A percentile compares a stretch with the other conserved stretches of the same genome.
Evolutionary conservation across 192 early-diverging fungal species (phyloP).

Genomic region (Diversispora eburnea): DNA sequence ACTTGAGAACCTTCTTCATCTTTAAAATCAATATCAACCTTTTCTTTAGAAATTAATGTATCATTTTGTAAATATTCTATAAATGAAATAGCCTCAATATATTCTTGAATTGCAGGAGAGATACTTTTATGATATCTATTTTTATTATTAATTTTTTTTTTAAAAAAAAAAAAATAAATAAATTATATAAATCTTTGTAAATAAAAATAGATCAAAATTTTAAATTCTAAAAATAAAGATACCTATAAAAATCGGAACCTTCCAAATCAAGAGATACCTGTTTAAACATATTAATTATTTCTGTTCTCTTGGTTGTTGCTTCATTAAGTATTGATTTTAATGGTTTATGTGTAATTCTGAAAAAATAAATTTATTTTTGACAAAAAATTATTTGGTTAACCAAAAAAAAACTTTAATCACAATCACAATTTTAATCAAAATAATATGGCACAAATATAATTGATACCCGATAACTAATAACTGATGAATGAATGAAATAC

Average conservation of each 20-base stretch:
- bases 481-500: not conserved
- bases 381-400: not conserved
- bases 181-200: not conserved
- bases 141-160: not conserved
- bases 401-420: not conserved
- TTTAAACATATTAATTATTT: conserved; percentile 36
- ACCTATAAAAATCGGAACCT: conserved; percentile 43
- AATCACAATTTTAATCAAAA: not conserved
- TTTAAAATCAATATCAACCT: conserved; percentile 30
- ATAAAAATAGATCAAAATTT: too few relatives aligned
- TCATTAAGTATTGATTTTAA: conserved; percentile 32
- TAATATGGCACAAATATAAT: not conserved
- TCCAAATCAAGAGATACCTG: conserved; percentile 34
- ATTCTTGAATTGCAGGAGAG: conserved; percentile 44
- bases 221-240: not conserved
- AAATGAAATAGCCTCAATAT: conserved; percentile 46
- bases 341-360: conserved; percentile 1
- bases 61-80: conserved; percentile 34
- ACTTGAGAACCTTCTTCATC: conserved; percentile 29
- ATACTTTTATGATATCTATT: conserved; percentile 33
- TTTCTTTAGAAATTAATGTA: conserved; percentile 26
- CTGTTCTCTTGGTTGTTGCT: conserved; percentile 28
- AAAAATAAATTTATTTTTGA: not conserved
- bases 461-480: not conserved
- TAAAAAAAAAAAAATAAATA: too few relatives aligned